Percentiles rank a stretch among this genome's conserved stretches.
These are phyloP conservation scores for Zizania latifolia DNA, from an alignment of 176 grass and related monocot species.

Conservation along the genomic window DNA sequence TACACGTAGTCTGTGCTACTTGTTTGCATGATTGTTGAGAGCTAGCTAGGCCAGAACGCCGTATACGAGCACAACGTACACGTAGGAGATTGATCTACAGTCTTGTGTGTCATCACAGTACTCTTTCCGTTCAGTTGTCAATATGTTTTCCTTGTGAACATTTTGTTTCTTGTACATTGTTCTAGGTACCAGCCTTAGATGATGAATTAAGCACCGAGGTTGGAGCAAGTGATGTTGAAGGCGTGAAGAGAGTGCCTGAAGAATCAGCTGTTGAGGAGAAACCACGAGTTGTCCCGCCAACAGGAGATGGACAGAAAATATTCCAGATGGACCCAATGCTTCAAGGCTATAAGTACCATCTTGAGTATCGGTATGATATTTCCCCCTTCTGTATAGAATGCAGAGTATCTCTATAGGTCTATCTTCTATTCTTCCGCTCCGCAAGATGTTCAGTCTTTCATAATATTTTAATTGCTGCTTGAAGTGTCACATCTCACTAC, in stretches of 20 bases:
- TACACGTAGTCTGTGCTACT: neutral
- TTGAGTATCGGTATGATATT: constrained; percentile 60
- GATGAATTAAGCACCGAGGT: constrained; percentile 6
- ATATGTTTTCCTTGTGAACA: neutral
- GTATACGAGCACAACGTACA: neutral
- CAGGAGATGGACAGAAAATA: constrained; percentile 63
- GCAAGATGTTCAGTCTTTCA: neutral
- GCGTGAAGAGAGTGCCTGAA: constrained; percentile 11
- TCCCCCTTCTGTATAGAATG: neutral
- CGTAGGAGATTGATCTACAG: neutral
- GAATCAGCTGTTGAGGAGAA: constrained; percentile 29
- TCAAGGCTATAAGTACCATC: constrained; percentile 50
- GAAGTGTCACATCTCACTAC: neutral
- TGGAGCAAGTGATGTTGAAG: constrained; percentile 12
- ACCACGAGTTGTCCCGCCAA: constrained; percentile 34
- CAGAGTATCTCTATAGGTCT: neutral
- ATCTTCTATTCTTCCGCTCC: neutral
- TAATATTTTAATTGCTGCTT: neutral
- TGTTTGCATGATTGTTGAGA: constrained; percentile 3
- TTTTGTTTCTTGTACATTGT: neutral
- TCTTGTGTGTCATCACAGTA: neutral
- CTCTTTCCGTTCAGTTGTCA: neutral
- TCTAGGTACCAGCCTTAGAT: constrained; percentile 41
- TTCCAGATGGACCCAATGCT: constrained; percentile 64
- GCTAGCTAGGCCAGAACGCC: neutral